Conservation (phyloP, 2,329 filamentous ascomycete genomes). For the Colletotrichum sp. region DNA sequence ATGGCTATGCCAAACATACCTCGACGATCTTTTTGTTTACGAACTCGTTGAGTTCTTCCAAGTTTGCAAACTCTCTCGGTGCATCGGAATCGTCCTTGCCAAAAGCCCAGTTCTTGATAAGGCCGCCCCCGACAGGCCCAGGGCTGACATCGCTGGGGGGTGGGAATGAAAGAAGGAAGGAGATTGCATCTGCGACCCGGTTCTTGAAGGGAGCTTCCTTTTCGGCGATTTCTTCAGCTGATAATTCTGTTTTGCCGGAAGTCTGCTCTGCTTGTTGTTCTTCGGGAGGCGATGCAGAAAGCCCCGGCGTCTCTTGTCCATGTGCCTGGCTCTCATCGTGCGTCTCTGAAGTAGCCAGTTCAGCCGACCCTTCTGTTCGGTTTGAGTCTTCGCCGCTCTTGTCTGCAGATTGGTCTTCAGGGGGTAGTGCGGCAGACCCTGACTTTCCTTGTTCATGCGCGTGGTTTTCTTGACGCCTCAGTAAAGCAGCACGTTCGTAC, state of each 20-base stretch:
- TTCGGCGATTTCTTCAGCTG: not conserved
- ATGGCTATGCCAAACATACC: accelerated
- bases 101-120: not conserved
- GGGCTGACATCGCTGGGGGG: not conserved
- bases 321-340: not conserved
- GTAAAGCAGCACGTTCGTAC: not conserved
- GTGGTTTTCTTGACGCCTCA: accelerated
- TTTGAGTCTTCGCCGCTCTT: not conserved
- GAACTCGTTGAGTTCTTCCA: not conserved
- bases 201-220: not conserved
- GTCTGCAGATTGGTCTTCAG: not conserved
- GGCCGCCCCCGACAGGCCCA: not conserved
- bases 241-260: not conserved
- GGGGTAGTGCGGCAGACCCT: accelerated
- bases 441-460: not conserved
- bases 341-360: not conserved
- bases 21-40: not conserved
- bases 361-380: accelerated
- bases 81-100: not conserved
- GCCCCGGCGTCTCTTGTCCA: not conserved
- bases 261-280: not conserved
- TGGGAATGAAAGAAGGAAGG: not conserved
- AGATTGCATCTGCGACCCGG: not conserved
- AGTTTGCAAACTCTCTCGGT: not conserved
- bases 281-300: not conserved